Percentiles rank a stretch among this genome's conserved stretches.
Conservation (phyloP, 108 stramenopile species). For the Asterionellopsis glacialis region DNA sequence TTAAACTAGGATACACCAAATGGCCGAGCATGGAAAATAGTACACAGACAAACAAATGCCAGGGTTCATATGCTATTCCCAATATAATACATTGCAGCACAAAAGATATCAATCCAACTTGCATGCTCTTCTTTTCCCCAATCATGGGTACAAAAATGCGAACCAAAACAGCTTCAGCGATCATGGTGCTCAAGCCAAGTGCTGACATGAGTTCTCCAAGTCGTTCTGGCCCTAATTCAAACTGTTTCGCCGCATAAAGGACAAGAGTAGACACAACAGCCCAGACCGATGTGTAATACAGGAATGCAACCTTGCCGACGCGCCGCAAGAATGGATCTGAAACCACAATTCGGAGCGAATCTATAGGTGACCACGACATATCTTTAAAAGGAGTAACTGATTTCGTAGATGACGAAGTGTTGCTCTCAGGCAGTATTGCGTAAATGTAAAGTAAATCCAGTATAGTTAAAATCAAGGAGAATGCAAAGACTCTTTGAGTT, state of each 20-base stretch:
- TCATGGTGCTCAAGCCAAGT: conserved; percentile 90
- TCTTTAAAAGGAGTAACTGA: conserved; percentile 7
- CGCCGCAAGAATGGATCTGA: conserved; percentile 72
- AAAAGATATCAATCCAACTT: conserved; percentile 87
- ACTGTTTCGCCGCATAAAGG: conserved; percentile 80
- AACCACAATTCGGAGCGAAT: conserved; percentile 47
- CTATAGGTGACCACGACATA: conserved; percentile 59
- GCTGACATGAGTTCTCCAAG: conserved; percentile 91
- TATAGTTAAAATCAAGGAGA: conserved; percentile 52
- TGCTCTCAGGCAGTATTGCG: conserved; percentile 66
- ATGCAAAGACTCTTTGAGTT: conserved; percentile 62
- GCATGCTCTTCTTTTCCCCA: conserved; percentile 74
- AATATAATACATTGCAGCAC: conserved; percentile 85
- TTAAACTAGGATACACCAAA: conserved; percentile 90
- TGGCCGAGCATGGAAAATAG: conserved; percentile 77
- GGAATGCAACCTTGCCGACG: conserved; percentile 81
- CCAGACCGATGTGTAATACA: conserved; percentile 93
- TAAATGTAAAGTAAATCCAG: conserved; percentile 76
- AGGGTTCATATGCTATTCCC: conserved; percentile 63
- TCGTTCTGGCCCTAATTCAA: conserved; percentile 69
- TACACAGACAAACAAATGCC: conserved; percentile 87
- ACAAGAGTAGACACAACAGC: conserved; percentile 89
- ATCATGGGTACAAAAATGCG: conserved; percentile 76
- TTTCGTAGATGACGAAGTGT: conserved; percentile 1
- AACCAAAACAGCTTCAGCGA: conserved; percentile 89